Evolutionary conservation across 306 rosid species (phyloP).

Genomic region (Malus domestica): DNA sequence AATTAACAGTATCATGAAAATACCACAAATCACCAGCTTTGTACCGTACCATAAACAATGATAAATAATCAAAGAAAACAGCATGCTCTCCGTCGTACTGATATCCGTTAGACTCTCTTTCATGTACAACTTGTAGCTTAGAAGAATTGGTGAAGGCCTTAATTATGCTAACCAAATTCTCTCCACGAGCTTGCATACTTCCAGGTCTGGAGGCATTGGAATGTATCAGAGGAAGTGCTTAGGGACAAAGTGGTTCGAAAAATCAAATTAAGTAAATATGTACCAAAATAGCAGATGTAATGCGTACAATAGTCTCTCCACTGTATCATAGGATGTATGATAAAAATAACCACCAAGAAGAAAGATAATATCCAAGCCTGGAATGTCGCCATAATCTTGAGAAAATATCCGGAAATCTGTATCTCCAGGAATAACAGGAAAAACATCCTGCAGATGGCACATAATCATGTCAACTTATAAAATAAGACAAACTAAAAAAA

Average conservation of each 20-base stretch:
- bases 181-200: slow-evolving; percentile 98
- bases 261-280: slow-evolving; percentile 31
- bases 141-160: slow-evolving; percentile 81
- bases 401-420: slow-evolving; percentile 96
- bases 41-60: slow-evolving; percentile 83
- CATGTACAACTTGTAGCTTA: slow-evolving; percentile 45
- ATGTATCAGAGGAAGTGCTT: slow-evolving; percentile 39
- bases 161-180: slow-evolving; percentile 75
- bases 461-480: slow-evolving; percentile 12
- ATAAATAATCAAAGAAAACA: slow-evolving; percentile 85
- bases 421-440: slow-evolving; percentile 94
- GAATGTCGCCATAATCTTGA: slow-evolving; percentile 77
- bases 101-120: slow-evolving; percentile 37
- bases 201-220: slow-evolving; percentile 70
- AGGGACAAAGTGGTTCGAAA: slow-evolving; percentile 17
- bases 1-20: slow-evolving; percentile 16
- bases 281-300: slow-evolving; percentile 49
- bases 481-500: neutral
- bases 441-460: slow-evolving; percentile 72
- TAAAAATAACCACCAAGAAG: slow-evolving; percentile 96
- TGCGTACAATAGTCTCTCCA: slow-evolving; percentile 85
- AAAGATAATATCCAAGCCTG: slow-evolving; percentile 97
- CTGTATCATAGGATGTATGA: slow-evolving; percentile 92
- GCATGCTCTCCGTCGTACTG: slow-evolving; percentile 49
- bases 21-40: slow-evolving; percentile 12